Percentiles rank a stretch among this genome's conserved stretches.
These are phyloP conservation scores for Globisporangium carolinianum DNA, from an alignment of 352 stramenopile genomes.

Conservation along the genomic window DNA sequence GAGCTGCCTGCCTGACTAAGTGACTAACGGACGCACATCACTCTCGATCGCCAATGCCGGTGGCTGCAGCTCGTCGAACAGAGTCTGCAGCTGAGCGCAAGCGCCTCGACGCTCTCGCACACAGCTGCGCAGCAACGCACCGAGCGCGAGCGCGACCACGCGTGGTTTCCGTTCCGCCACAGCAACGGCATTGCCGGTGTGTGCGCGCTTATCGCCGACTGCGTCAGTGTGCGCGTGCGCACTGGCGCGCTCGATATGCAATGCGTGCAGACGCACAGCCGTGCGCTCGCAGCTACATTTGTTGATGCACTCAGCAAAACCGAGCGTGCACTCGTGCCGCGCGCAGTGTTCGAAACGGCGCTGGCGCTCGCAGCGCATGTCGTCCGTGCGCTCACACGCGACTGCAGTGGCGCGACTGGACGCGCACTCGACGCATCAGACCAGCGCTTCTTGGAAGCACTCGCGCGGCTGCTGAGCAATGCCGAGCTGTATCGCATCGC, in stretches of 20 bases:
- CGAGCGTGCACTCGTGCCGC: no score
- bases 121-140: neutral
- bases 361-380: neutral
- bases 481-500: neutral
- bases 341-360: neutral
- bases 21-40: no score
- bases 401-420: neutral
- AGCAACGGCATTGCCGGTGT: slow-evolving; percentile 8
- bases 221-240: slow-evolving; percentile 5
- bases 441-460: neutral
- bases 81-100: neutral
- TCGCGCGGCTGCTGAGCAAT: slow-evolving; percentile 2
- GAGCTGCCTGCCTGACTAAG: no score
- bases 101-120: neutral
- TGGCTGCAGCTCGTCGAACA: slow-evolving; percentile 3
- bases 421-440: neutral
- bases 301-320: neutral
- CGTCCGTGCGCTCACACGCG: neutral
- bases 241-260: slow-evolving; percentile 3
- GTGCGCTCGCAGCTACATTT: slow-evolving; percentile 5
- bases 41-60: no score
- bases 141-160: slow-evolving; percentile 11
- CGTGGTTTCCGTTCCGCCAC: slow-evolving; percentile 50
- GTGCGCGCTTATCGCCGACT: slow-evolving; percentile 18
- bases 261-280: neutral